These are phyloP conservation scores for Penicillium mononematosum DNA, from an alignment of 495 filamentous ascomycete genomes.

Conservation along the genomic window DNA sequence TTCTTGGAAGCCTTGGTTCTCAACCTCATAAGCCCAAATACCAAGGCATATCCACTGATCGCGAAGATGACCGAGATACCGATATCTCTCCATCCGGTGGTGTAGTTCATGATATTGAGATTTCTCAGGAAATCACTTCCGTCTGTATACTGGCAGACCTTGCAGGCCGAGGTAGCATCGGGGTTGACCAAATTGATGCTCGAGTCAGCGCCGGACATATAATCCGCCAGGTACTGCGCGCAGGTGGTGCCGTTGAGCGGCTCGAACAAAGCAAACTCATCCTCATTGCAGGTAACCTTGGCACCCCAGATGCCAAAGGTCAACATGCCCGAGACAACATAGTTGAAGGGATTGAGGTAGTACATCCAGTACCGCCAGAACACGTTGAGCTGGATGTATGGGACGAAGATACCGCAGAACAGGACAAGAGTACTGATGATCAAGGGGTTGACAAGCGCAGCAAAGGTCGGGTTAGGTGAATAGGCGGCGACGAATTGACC, in stretches of 20 bases:
- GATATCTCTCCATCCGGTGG: constrained; percentile 45
- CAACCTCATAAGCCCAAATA: constrained; percentile 50
- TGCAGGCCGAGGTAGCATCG: constrained; percentile 51
- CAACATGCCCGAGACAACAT: constrained; percentile 62
- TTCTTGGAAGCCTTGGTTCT: constrained; percentile 44
- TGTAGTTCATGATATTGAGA: constrained; percentile 41
- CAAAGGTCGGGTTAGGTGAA: constrained; percentile 53
- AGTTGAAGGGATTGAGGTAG: constrained; percentile 68
- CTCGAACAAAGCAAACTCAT: constrained; percentile 57
- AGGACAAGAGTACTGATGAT: constrained; percentile 54
- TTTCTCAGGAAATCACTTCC: constrained; percentile 43
- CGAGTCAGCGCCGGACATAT: constrained; percentile 47
- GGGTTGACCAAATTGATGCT: constrained; percentile 53
- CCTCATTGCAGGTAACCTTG: constrained; percentile 52
- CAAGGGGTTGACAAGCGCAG: constrained; percentile 55
- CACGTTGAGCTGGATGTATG: constrained; percentile 48
- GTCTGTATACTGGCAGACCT: constrained; percentile 53
- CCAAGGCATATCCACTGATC: constrained; percentile 47
- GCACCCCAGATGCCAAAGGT: constrained; percentile 58
- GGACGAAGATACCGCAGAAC: constrained; percentile 50
- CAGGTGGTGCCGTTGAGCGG: constrained; percentile 56
- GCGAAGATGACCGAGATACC: constrained; percentile 48
- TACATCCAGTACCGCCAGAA: constrained; percentile 78
- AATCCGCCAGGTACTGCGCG: constrained; percentile 53
- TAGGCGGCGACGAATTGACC: constrained; percentile 60